Evolutionary conservation across 352 stramenopile species (phyloP).

Genomic region (Thalassiosira livingstoniorum): DNA sequence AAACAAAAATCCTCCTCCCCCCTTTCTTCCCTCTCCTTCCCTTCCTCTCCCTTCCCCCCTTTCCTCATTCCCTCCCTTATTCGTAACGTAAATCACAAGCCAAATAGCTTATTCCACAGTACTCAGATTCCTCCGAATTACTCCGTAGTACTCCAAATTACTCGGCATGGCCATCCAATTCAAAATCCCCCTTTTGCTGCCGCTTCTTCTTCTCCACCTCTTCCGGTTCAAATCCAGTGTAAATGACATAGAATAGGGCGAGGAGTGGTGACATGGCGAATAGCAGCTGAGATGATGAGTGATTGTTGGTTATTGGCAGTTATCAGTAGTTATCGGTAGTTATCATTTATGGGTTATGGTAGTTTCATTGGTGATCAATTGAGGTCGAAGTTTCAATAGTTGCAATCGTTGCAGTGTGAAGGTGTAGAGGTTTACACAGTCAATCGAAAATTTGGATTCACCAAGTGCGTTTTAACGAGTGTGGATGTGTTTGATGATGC

Average conservation of each 20-base stretch:
- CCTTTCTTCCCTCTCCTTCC: no score
- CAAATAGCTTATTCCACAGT: no score
- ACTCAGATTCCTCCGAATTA: no score
- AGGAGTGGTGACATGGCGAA: slow-evolving; percentile 83
- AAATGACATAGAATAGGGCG: slow-evolving; percentile 79
- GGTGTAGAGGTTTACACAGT: neutral
- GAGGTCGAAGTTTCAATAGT: neutral
- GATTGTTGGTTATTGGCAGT: neutral
- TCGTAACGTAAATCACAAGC: no score
- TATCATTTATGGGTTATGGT: slow-evolving; percentile 2
- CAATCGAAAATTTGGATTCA: neutral
- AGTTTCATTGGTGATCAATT: neutral
- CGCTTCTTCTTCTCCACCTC: slow-evolving; percentile 78
- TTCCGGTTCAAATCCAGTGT: slow-evolving; percentile 82
- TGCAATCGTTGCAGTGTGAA: neutral
- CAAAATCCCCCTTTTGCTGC: slow-evolving; percentile 81
- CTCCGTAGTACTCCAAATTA: no score
- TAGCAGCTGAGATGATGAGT: slow-evolving; percentile 61
- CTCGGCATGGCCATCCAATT: slow-evolving; percentile 83
- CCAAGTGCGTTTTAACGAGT: neutral
- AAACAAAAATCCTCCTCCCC: no score
- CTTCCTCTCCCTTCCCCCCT: no score
- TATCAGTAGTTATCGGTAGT: neutral
- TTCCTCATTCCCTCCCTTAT: no score
- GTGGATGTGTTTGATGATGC: no score